These are phyloP conservation scores for Talaromyces sp. DNA, from an alignment of 2,329 filamentous ascomycete species.

Conservation along the genomic window DNA sequence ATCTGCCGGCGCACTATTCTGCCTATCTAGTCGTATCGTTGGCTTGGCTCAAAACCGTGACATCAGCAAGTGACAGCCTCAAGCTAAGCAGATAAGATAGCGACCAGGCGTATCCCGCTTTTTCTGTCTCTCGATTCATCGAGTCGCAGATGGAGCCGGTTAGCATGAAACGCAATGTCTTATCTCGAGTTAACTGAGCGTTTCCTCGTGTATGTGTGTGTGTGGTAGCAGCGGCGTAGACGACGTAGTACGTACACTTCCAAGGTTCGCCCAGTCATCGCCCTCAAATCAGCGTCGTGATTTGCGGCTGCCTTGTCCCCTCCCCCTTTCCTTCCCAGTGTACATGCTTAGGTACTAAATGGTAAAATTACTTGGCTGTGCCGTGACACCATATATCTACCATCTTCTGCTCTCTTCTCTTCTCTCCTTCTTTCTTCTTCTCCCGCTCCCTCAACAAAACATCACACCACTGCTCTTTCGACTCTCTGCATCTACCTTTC, in stretches of 20 bases:
- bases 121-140: not conserved
- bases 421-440: slow-evolving; percentile 1
- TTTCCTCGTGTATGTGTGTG: not conserved
- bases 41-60: not conserved
- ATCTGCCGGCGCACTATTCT: not conserved
- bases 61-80: not conserved
- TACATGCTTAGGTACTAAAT: not conserved
- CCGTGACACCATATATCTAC: slow-evolving; percentile 8
- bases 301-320: slow-evolving; percentile 14
- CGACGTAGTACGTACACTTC: not conserved
- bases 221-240: not conserved
- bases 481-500: not conserved
- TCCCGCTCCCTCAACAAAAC: not conserved
- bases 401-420: not conserved
- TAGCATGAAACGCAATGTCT: not conserved
- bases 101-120: not conserved
- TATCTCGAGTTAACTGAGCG: not conserved
- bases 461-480: not conserved
- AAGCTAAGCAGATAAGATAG: not conserved
- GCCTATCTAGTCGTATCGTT: not conserved
- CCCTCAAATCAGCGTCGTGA: not conserved
- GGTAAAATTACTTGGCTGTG: not conserved
- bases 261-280: slow-evolving; percentile 1
- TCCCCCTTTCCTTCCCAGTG: not conserved
- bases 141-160: not conserved